Evolutionary conservation across 257 asterid species (phyloP).

Genomic region (Nicotiana obtusifolia): DNA sequence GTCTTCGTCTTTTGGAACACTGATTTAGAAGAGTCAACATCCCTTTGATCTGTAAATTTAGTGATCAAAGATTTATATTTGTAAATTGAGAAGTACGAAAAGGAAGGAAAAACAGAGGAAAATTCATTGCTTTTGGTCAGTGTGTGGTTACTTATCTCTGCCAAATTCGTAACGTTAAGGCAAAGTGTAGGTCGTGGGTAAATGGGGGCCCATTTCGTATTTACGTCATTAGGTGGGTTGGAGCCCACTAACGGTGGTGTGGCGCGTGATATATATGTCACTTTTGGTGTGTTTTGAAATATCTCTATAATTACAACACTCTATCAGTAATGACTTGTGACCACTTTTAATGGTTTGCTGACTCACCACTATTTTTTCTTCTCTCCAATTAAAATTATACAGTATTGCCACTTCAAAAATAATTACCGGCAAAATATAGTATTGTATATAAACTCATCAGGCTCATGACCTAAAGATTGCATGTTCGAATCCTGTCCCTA

Average conservation of each 20-base stretch:
- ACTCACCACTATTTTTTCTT: neutral
- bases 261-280: constrained; percentile 24
- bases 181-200: neutral
- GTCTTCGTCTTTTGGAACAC: neutral
- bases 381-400: neutral
- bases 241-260: constrained; percentile 56
- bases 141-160: neutral
- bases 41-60: neutral
- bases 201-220: constrained; percentile 30
- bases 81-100: neutral
- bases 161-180: constrained; percentile 9
- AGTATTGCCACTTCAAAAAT: rapidly evolving
- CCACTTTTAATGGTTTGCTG: constrained; percentile 8
- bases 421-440: no score
- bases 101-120: neutral
- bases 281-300: constrained; percentile 22
- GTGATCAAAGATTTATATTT: neutral
- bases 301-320: constrained; percentile 12
- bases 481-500: no score
- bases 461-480: no score
- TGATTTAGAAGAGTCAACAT: neutral
- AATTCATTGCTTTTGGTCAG: neutral
- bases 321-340: neutral
- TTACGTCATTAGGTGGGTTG: constrained; percentile 44
- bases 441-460: no score